These are phyloP conservation scores for Filobasidium uniguttulatum DNA, from an alignment of 1,284 basidiomycete genomes.

Conservation along the genomic window DNA sequence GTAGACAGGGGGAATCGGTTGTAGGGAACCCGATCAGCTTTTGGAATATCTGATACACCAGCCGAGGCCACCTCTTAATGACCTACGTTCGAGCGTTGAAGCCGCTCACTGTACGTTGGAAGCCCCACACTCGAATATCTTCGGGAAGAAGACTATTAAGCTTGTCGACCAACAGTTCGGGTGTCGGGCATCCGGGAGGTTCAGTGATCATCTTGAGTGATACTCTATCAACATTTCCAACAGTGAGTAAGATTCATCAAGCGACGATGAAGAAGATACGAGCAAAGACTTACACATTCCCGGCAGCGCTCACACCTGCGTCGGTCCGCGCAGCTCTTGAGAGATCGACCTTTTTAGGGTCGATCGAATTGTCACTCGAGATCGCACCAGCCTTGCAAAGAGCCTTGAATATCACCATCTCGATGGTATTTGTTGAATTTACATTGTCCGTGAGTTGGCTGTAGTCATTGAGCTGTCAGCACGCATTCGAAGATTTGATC, in stretches of 20 bases:
- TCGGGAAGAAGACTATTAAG: slow-evolving; percentile 78
- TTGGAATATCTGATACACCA: no score
- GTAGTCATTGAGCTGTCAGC: neutral
- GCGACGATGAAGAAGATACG: slow-evolving; percentile 5
- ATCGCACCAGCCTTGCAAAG: slow-evolving; percentile 81
- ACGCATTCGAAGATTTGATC: neutral
- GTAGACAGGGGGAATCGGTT: no score
- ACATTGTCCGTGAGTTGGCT: slow-evolving; percentile 22
- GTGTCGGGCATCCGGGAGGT: slow-evolving; percentile 54
- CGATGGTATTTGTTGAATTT: slow-evolving; percentile 60
- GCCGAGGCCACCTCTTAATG: no score
- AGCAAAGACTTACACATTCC: slow-evolving; percentile 51
- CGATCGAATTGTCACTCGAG: slow-evolving; percentile 79
- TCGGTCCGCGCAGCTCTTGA: slow-evolving; percentile 88
- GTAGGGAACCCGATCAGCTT: no score
- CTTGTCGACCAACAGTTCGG: slow-evolving; percentile 46
- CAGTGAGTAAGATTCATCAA: slow-evolving; percentile 2
- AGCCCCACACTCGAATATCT: slow-evolving; percentile 85
- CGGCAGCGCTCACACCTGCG: slow-evolving; percentile 92
- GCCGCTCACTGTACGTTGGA: slow-evolving; percentile 73
- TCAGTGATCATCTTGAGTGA: slow-evolving; percentile 76
- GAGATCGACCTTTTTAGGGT: slow-evolving; percentile 76
- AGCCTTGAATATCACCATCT: slow-evolving; percentile 77
- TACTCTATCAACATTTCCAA: slow-evolving; percentile 32
- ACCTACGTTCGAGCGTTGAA: slow-evolving; percentile 80